phyloP scores from a whole-genome alignment of 768 basidiomycete genomes.

The Termitomyces heimii region DNA sequence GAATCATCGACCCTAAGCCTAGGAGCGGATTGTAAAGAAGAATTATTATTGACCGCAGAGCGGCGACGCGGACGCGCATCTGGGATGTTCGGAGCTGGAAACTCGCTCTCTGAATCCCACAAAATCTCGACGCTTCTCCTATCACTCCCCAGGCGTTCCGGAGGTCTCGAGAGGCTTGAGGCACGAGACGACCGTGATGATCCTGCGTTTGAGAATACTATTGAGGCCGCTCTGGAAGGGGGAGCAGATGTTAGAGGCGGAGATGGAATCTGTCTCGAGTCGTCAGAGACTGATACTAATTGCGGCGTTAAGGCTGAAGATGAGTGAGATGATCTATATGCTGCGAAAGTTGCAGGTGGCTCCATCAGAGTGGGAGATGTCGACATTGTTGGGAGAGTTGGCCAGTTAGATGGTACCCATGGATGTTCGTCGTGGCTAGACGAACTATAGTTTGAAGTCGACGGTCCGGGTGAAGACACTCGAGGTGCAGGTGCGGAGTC shows the following conservation, averaged over 20 bases:
- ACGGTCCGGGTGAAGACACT: neutral
- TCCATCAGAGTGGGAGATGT: neutral
- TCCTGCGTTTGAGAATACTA: neutral
- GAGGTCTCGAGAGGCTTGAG: neutral
- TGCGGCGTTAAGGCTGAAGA: neutral
- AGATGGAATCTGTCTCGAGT: neutral
- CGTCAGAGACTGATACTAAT: neutral
- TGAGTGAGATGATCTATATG: neutral
- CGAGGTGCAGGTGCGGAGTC: neutral
- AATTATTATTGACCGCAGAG: neutral
- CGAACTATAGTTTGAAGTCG: neutral
- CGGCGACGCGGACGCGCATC: neutral
- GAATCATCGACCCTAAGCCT: neutral
- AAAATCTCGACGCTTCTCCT: neutral
- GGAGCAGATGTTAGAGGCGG: neutral
- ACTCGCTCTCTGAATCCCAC: neutral
- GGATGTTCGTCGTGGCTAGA: neutral
- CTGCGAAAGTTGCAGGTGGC: neutral
- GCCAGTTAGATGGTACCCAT: neutral
- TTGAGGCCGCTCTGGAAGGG: neutral
- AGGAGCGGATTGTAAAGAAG: neutral
- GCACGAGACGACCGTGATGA: neutral
- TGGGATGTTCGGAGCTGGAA: neutral
- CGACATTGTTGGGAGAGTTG: neutral
- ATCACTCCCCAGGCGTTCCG: neutral